These are phyloP conservation scores for Candida ipomoeae DNA, from an alignment of 805 yeast species.

Conservation along the genomic window DNA sequence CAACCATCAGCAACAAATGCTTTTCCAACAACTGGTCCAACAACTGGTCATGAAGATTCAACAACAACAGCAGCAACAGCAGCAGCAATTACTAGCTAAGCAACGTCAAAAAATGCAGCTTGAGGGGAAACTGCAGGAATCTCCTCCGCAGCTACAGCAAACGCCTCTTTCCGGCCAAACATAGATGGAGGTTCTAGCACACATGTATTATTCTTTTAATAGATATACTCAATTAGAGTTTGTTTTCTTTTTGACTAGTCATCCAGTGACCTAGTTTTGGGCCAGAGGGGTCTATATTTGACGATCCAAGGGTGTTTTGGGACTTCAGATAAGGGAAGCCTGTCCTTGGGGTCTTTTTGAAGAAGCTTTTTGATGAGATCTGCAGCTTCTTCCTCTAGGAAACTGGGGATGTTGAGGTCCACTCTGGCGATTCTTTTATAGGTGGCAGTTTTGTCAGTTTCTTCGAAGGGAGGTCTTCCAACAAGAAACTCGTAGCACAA, in stretches of 20 bases:
- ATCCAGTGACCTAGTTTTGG: conserved; percentile 12
- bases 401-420: conserved; percentile 69
- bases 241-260: background rate
- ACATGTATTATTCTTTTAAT: background rate
- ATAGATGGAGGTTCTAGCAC: background rate
- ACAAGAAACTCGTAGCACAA: conserved; percentile 79
- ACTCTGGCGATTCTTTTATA: conserved; percentile 75
- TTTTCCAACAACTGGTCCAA: conserved; percentile 43
- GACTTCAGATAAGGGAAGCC: conserved; percentile 61
- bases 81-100: conserved; percentile 14
- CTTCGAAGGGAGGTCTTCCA: conserved; percentile 93
- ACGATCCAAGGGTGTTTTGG: conserved; percentile 80
- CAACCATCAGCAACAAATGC: conserved; percentile 40
- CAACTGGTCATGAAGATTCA: conserved; percentile 38
- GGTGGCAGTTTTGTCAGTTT: conserved; percentile 68
- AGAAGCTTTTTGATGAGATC: conserved; percentile 65
- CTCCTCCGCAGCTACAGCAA: background rate
- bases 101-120: conserved; percentile 2
- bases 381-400: conserved; percentile 67
- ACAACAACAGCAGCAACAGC: conserved; percentile 34
- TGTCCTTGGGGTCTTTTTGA: conserved; percentile 61
- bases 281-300: conserved; percentile 64
- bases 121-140: conserved; percentile 1
- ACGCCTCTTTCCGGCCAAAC: background rate
- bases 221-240: background rate